These are phyloP conservation scores for Nidula niveotomentosa DNA, from an alignment of 1,284 basidiomycete species.

Conservation along the genomic window DNA sequence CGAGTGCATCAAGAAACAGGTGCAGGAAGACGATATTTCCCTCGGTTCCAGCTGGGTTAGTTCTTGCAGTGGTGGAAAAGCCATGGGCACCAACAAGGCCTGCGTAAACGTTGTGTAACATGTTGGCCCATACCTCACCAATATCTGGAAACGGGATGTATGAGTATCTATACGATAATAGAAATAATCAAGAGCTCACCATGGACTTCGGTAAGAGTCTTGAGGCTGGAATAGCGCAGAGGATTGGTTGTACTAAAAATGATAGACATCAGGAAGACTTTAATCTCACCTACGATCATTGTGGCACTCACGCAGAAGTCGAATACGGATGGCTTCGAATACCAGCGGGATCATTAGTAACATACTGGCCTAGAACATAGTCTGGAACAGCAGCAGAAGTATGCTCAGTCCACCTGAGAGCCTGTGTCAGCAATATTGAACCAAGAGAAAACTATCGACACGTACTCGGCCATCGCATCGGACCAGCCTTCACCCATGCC, in stretches of 20 bases:
- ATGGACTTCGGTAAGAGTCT: constrained; percentile 34
- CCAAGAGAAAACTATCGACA: constrained; percentile 5
- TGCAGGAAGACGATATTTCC: constrained; percentile 49
- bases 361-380: constrained; percentile 37
- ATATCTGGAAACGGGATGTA: constrained; percentile 25
- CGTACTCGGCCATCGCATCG: constrained; percentile 44
- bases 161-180: not conserved
- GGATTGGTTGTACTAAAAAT: constrained; percentile 33
- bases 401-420: constrained; percentile 34
- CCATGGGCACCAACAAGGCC: constrained; percentile 41
- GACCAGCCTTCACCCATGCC: constrained; percentile 51
- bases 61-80: constrained; percentile 36
- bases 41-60: constrained; percentile 38
- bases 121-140: constrained; percentile 54
- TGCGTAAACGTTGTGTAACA: constrained; percentile 52
- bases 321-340: constrained; percentile 38
- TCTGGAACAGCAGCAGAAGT: constrained; percentile 33
- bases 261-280: not conserved
- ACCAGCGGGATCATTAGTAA: constrained; percentile 27
- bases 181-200: constrained; percentile 14
- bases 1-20: constrained; percentile 47
- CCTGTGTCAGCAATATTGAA: not conserved
- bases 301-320: constrained; percentile 24
- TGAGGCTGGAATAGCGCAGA: constrained; percentile 33
- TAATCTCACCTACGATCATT: not conserved